Evolutionary conservation across 2,329 filamentous ascomycete species (phyloP), one percentile per base, ranked within the genome.

Genomic region (Phaeosphaeriaceae sp.): DNA sequence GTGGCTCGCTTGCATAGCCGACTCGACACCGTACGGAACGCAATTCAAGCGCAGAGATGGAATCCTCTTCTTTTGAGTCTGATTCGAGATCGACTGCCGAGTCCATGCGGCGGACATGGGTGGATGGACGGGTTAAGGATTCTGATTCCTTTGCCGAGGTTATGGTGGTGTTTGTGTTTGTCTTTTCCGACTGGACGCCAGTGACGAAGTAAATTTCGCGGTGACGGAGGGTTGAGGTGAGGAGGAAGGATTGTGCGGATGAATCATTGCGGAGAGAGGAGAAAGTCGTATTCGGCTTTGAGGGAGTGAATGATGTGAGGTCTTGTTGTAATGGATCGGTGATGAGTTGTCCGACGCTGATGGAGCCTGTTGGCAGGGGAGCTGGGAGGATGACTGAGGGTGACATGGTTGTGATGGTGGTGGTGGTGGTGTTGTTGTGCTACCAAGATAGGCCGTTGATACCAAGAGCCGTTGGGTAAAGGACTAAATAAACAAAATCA

Each of bases 281-380:
- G 61, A 44, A 45, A 9, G 25, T 27, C 5, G 25, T 27, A 5
- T 4, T 5, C 9, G 25, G 9, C 25, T 27, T 27, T 13, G 45
- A 48, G 20, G 20, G 42, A 11, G 9, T 15, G 13, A 36, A 33
- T 33, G n/a, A 62, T 61, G 19, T 7, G 31, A 9, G 7, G 5
- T 56, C 48, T 1, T 63, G 45, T 21, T 63, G 46, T 4, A 73
- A 52, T 10, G 70, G 72, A 27, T 72, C 60, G 44, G 60, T 62
- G 47, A 75, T 58, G 40, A 76, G 58, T 54, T 76, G 72, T n/a
- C 72, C 71, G 1, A 74, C 57, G 6, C 56, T 51, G 21, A 76
- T 49, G 5, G 66, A 58, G 36, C 50, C 57, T 15, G 68, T 54
- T 15, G 71, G 55, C 11, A 71, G 63, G 44, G 71, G 69, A 9